Evolutionary conservation across 768 basidiomycete genomes (phyloP).

Genomic region (Leccinum longicurvipes): DNA sequence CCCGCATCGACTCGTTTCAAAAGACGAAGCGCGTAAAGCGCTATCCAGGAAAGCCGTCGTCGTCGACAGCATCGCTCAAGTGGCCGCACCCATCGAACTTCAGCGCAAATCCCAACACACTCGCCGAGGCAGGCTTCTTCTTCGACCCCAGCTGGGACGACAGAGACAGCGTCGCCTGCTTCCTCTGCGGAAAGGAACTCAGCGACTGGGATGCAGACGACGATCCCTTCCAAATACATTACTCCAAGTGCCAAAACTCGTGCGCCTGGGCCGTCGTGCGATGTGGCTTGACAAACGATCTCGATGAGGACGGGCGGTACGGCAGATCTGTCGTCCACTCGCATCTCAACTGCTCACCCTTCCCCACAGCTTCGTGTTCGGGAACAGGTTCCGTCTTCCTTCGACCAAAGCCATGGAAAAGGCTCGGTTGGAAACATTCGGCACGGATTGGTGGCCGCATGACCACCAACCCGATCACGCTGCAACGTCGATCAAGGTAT

Average conservation of each 20-base stretch:
- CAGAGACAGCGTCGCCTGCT: conserved; percentile 78
- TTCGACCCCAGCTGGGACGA: conserved; percentile 67
- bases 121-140: conserved; percentile 91
- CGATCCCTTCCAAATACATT: conserved; percentile 85
- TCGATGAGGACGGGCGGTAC: conserved; percentile 56
- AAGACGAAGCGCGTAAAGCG: conserved; percentile 61
- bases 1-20: conserved; percentile 65
- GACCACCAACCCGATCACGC: conserved; percentile 58
- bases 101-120: conserved; percentile 64
- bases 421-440: conserved; percentile 67
- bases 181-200: conserved; percentile 76
- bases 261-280: conserved; percentile 83
- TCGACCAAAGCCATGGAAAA: conserved; percentile 66
- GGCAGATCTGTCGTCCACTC: conserved; percentile 15
- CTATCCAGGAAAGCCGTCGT: conserved; percentile 43
- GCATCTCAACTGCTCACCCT: background rate
- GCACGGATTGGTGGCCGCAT: conserved; percentile 75
- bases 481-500: conserved; percentile 70
- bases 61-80: conserved; percentile 46
- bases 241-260: conserved; percentile 55
- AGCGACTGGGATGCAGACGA: conserved; percentile 83
- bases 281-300: conserved; percentile 62
- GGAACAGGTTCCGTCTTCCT: conserved; percentile 61
- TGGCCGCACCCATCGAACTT: conserved; percentile 76
- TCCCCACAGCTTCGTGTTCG: conserved; percentile 51